These are phyloP conservation scores for Zymoseptoria brevis DNA, from an alignment of 2,329 filamentous ascomycete species.

Conservation along the genomic window DNA sequence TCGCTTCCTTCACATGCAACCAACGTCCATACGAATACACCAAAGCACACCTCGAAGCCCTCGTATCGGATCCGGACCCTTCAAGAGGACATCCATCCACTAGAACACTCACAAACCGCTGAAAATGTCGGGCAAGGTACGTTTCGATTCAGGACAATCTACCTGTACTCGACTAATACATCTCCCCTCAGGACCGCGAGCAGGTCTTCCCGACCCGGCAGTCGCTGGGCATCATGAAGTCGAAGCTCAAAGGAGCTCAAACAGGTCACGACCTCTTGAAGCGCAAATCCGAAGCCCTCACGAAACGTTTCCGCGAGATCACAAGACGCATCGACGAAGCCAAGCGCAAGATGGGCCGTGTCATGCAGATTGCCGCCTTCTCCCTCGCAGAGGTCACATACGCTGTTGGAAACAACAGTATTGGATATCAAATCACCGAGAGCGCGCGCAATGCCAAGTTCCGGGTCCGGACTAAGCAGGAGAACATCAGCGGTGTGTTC, in stretches of 20 bases:
- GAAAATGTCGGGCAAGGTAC: constrained; percentile 23
- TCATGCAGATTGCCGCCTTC: constrained; percentile 98
- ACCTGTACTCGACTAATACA: background rate
- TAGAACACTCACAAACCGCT: constrained; percentile 3
- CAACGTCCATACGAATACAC: no score
- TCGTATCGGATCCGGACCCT: background rate
- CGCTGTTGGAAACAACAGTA: constrained; percentile 79
- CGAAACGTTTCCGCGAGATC: constrained; percentile 78
- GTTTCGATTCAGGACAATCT: background rate
- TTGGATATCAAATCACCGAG: constrained; percentile 95
- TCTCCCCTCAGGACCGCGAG: constrained; percentile 66
- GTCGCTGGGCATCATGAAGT: constrained; percentile 93
- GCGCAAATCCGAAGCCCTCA: constrained; percentile 94
- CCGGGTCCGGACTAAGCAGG: constrained; percentile 87
- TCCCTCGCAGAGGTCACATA: constrained; percentile 96
- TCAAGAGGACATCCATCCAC: no score
- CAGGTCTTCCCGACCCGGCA: constrained; percentile 96
- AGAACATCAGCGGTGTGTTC: constrained; percentile 96
- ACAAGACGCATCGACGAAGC: constrained; percentile 96
- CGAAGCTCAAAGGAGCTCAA: constrained; percentile 77
- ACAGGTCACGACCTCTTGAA: constrained; percentile 89
- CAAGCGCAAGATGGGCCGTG: constrained; percentile 97
- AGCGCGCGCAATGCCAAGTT: constrained; percentile 89
- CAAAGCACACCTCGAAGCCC: no score
- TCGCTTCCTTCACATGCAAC: no score